Percentiles rank a stretch among this genome's conserved stretches.
Conservation (phyloP, 208 protist genomes). For the Chromosphaera perkinsii region DNA sequence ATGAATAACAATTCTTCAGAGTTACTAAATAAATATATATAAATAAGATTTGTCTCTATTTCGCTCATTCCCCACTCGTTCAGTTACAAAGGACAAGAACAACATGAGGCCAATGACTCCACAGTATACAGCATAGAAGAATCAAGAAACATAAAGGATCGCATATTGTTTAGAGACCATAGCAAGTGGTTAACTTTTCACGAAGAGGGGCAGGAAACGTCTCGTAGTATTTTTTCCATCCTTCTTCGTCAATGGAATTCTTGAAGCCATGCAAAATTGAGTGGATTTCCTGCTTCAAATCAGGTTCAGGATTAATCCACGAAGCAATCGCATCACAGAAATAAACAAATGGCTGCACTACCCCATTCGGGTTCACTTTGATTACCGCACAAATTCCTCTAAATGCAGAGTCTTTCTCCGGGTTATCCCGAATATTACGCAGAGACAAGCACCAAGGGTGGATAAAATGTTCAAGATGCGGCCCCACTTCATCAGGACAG, state of each 20-base stretch:
- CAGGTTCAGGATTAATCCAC: conserved; percentile 7
- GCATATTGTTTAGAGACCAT: conserved; percentile 6
- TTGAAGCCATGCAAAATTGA: background rate
- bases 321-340: conserved; percentile 24
- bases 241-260: background rate
- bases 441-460: conserved; percentile 52
- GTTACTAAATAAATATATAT: no score
- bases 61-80: no score
- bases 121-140: no score
- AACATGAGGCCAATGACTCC: no score
- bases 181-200: background rate
- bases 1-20: no score
- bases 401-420: conserved; percentile 25
- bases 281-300: conserved; percentile 1
- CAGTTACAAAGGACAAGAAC: no score
- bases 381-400: conserved; percentile 18
- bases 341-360: background rate
- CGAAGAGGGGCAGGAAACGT: background rate
- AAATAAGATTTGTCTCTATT: no score
- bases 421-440: conserved; percentile 16
- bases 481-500: conserved; percentile 41
- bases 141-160: no score
- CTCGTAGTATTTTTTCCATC: background rate
- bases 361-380: conserved; percentile 10
- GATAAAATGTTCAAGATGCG: conserved; percentile 52